phyloP scores from a whole-genome alignment of 805 yeast species.

The Yarrowia yakushimensis region DNA sequence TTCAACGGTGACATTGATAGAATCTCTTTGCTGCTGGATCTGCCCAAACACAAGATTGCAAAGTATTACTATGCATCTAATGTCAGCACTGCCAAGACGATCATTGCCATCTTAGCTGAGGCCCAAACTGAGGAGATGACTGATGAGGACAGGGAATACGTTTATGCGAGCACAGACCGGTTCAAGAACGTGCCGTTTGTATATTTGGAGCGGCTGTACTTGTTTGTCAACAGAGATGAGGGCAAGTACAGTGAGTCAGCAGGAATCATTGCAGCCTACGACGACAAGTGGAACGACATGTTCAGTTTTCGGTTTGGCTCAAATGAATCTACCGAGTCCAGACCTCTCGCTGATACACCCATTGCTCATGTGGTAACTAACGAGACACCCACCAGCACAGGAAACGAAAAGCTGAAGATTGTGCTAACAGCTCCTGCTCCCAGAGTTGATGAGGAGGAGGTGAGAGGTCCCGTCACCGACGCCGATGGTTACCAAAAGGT shows the following conservation, averaged over 20 bases:
- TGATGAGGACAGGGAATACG: neutral
- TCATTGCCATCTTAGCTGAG: neutral
- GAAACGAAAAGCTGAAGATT: neutral
- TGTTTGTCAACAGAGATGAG: constrained; percentile 3
- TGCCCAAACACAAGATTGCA: constrained; percentile 8
- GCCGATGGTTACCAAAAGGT: constrained; percentile 1
- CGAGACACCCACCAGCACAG: neutral
- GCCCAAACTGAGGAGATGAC: neutral
- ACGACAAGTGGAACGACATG: constrained; percentile 15
- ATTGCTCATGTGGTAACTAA: neutral
- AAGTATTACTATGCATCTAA: constrained; percentile 16
- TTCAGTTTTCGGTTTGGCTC: neutral
- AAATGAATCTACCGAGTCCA: neutral
- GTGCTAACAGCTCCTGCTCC: constrained; percentile 7
- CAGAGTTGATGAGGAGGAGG: neutral
- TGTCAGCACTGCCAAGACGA: constrained; percentile 3
- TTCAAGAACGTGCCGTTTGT: constrained; percentile 1
- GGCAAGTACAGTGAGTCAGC: neutral
- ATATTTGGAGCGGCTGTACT: neutral
- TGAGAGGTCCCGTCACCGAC: neutral
- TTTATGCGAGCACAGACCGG: neutral
- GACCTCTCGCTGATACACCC: neutral
- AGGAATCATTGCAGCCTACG: neutral
- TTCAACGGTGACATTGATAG: constrained; percentile 1
- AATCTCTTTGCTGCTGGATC: neutral